A percentile compares a stretch with the other conserved stretches of the same genome.
These are phyloP conservation scores for Stephania japonica DNA, from an alignment of 164 flowering plant genomes.

Conservation along the genomic window DNA sequence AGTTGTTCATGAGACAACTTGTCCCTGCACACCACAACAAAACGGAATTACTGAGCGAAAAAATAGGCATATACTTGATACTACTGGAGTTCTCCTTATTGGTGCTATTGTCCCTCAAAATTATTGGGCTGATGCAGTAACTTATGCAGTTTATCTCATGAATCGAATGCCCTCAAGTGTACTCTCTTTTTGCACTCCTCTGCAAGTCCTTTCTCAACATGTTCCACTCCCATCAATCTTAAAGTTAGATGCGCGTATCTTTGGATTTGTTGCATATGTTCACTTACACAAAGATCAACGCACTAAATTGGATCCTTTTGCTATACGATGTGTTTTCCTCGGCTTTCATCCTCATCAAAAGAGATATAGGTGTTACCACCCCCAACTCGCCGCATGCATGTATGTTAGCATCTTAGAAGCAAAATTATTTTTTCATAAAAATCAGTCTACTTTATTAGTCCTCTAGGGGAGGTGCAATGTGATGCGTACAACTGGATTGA, in stretches of 20 bases:
- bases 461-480: background rate
- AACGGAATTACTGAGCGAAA: background rate
- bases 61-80: background rate
- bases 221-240: background rate
- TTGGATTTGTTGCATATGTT: background rate
- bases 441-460: background rate
- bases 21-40: background rate
- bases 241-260: background rate
- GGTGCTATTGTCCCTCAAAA: background rate
- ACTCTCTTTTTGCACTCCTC: background rate
- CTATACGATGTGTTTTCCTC: background rate
- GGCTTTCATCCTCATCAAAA: background rate
- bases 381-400: background rate
- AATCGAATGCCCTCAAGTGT: background rate
- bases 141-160: background rate
- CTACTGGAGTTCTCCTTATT: background rate
- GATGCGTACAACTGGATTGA: background rate
- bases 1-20: background rate
- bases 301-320: constrained; percentile 4
- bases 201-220: background rate
- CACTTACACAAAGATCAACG: constrained; percentile 1
- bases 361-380: constrained; percentile 1
- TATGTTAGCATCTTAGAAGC: background rate
- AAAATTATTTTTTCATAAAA: background rate
- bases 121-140: constrained; percentile 1